A percentile compares a stretch with the other conserved stretches of the same genome.
Evolutionary conservation across 176 grass and related monocot genomes (phyloP).

Genomic region (Saccharum spontaneum): DNA sequence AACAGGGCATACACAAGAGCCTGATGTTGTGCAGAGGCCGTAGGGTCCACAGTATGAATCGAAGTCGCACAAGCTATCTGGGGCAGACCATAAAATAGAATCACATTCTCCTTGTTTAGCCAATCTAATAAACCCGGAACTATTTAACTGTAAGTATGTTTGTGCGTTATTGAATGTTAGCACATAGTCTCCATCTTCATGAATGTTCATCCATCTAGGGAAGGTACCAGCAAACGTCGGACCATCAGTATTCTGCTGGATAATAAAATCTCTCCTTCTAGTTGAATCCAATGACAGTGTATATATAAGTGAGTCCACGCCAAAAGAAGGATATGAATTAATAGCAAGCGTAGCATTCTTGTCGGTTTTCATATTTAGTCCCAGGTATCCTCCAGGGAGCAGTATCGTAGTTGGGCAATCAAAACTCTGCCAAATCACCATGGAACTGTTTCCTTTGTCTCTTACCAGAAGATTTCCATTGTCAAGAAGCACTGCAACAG

Average conservation of each 20-base stretch:
- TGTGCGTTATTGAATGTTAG: neutral
- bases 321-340: neutral
- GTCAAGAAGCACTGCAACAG: conserved; percentile 29
- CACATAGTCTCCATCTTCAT: neutral
- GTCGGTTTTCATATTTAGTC: neutral
- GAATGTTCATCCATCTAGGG: neutral
- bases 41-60: conserved; percentile 25
- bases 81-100: conserved; percentile 10
- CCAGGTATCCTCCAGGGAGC: conserved; percentile 6
- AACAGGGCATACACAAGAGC: conserved; percentile 9
- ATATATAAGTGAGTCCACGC: neutral
- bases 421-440: conserved; percentile 33
- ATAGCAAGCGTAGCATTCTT: neutral
- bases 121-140: neutral
- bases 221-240: neutral
- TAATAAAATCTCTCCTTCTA: neutral
- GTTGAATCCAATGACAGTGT: neutral
- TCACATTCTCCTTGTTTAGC: neutral
- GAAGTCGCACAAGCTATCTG: neutral
- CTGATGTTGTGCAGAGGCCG: neutral
- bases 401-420: conserved; percentile 5
- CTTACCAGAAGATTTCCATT: conserved; percentile 39
- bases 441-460: conserved; percentile 13
- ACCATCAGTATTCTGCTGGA: neutral
- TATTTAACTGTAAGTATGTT: neutral